Conservation (phyloP, 257 asterid species). For the Agastache rugosa region DNA sequence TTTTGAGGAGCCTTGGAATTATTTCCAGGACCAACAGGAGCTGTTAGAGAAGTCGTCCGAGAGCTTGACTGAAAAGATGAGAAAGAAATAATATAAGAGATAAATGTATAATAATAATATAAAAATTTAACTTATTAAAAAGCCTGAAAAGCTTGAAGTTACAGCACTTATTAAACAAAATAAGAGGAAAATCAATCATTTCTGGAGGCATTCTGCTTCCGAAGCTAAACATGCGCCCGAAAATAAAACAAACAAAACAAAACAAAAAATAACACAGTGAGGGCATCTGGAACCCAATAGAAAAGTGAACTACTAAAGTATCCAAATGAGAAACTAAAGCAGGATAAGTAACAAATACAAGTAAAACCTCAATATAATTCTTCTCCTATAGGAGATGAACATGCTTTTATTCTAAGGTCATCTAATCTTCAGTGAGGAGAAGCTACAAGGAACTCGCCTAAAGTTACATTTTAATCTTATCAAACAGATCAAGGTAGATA, state of each 20-base stretch:
- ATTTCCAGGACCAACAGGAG: constrained; percentile 57
- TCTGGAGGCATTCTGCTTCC: constrained; percentile 1
- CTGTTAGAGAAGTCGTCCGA: constrained; percentile 54
- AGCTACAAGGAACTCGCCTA: constrained; percentile 9
- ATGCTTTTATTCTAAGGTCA: neutral
- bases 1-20: constrained; percentile 61
- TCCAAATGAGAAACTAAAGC: constrained; percentile 7
- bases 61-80: constrained; percentile 57
- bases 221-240: neutral
- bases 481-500: constrained; percentile 2
- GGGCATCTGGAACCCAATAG: constrained; percentile 3
- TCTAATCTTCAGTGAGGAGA: neutral
- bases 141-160: neutral
- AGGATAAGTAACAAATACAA: neutral
- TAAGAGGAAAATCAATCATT: neutral
- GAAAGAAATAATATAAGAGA: constrained; percentile 9
- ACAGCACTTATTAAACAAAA: neutral
- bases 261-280: neutral
- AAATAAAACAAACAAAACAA: neutral
- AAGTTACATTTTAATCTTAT: neutral
- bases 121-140: neutral
- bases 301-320: neutral
- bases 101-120: neutral
- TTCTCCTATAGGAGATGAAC: too few species aligned
- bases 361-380: too few species aligned